Conservation (phyloP, 148 eudicot species). For the Linanthus parryae region DNA sequence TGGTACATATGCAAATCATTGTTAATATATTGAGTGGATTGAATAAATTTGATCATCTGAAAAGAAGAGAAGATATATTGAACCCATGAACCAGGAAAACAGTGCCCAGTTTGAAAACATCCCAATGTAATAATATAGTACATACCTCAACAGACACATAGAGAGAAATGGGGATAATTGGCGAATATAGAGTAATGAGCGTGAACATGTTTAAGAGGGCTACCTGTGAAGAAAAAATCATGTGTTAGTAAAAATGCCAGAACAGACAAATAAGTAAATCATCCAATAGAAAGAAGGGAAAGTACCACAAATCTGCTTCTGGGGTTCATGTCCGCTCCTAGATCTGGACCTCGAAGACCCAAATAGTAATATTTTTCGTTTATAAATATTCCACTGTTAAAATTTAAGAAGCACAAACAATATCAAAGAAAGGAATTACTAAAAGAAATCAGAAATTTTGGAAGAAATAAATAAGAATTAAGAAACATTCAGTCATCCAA, state of each 20-base stretch:
- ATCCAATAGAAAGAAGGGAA: conserved; percentile 1
- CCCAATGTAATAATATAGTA: background rate
- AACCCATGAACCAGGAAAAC: conserved; percentile 6
- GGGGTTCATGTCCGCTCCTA: conserved; percentile 70
- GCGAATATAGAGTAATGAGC: conserved; percentile 88
- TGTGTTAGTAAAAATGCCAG: background rate
- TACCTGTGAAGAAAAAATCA: conserved; percentile 39
- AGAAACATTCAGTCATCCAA: conserved; percentile 22
- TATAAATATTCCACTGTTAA: conserved; percentile 68
- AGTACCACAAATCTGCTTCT: conserved; percentile 75
- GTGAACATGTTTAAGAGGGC: conserved; percentile 81
- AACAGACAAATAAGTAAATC: conserved; percentile 5
- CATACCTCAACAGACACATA: conserved; percentile 97
- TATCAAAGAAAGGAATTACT: background rate
- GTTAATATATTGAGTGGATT: conserved; percentile 87
- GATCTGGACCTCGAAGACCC: conserved; percentile 45
- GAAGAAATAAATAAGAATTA: background rate
- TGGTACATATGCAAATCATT: conserved; percentile 95
- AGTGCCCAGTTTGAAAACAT: conserved; percentile 6
- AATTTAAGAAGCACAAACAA: conserved; percentile 16
- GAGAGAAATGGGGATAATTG: conserved; percentile 95
- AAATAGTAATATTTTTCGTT: conserved; percentile 57
- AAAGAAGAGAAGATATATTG: conserved; percentile 17
- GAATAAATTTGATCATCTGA: conserved; percentile 91
- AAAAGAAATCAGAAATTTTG: background rate